Base-by-base conservation (phyloP, 768 basidiomycete genomes). In the Coprinopsis marcescibilis region DNA sequence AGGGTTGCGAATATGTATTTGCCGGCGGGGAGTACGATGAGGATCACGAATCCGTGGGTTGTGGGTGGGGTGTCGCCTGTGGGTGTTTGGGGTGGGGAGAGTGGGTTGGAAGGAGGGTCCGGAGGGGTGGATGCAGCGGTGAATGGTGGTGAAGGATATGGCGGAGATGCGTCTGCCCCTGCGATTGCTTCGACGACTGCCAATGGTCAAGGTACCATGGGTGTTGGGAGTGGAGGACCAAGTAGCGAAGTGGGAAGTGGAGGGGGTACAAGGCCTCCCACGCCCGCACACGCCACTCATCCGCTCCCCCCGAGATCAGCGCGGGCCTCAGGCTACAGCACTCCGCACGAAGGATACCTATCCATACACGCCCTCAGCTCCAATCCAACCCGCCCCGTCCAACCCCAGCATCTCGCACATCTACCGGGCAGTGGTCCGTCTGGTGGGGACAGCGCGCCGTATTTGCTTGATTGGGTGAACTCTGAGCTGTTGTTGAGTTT, bases 391-490 rank as follows among this genome's bases (percentile, higher is more conserved):
- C 36, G 26, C 46, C 43, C 30, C 20, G 17, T 69, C 49, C 53
- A 55, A 34, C 63, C 65, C 48, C 65, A 65, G 2, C 70, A 72
- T 36, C 64, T 75, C 7, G 75, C 78, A 2, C 72, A 73, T 34
- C 67, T 58, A 11, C 78, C 75, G 15, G 70, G 66, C 13, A 60
- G 75, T 17, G 71, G n/a, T n/a, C n/a, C n/a, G n/a, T n/a, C n/a
- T n/a, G n/a, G n/a, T n/a, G n/a, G 67, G 43, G 54, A 65, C 34
- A 64, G 65, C 46, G 68, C 73, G 0, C 74, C 80, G 2, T 70
- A n/a, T n/a, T n/a, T n/a, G n/a, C n/a, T 88, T 43, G 83, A 88
- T 43, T 89, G 85, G 81, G 78, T 90, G 47, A 89, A 92, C 62
- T 86, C 86, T 4, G 92, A 93, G 65, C 74, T 95, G 2, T 68